phyloP scores from a whole-genome alignment of 257 asterid genomes.

The Gynochthodes officinalis region DNA sequence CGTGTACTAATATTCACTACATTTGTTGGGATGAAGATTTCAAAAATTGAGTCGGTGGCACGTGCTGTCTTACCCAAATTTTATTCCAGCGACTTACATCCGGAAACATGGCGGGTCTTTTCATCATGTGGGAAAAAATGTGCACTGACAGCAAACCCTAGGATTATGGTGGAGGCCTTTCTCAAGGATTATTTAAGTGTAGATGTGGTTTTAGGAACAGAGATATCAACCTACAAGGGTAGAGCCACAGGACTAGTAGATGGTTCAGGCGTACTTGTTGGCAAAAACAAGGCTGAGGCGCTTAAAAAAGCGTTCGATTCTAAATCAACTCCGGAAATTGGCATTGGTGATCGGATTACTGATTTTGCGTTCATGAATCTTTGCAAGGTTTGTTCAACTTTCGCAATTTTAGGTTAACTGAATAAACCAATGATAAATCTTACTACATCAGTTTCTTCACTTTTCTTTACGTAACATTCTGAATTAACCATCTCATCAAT shows the following conservation, averaged over 20 bases:
- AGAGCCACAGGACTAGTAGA: conserved; percentile 62
- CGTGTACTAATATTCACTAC: conserved; percentile 55
- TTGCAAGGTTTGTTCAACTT: conserved; percentile 50
- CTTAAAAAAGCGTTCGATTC: conserved; percentile 28
- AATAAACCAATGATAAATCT: neutral
- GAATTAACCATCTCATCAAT: neutral
- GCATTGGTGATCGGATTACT: conserved; percentile 59
- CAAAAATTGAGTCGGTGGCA: conserved; percentile 57
- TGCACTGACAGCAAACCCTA: conserved; percentile 66
- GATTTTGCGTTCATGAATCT: conserved; percentile 66
- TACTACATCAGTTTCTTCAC: neutral
- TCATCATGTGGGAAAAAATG: conserved; percentile 59
- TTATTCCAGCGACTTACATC: conserved; percentile 60
- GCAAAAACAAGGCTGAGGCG: conserved; percentile 47
- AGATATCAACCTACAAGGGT: conserved; percentile 41
- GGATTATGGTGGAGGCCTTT: conserved; percentile 68
- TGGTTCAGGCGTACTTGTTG: conserved; percentile 53
- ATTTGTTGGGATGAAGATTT: conserved; percentile 50
- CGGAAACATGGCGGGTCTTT: conserved; percentile 67
- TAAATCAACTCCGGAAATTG: conserved; percentile 37
- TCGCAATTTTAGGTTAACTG: neutral
- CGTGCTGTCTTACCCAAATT: conserved; percentile 69
- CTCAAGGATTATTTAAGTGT: conserved; percentile 58
- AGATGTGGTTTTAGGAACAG: conserved; percentile 72
- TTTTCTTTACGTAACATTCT: neutral